phyloP scores from a whole-genome alignment of 805 yeast genomes.

The Ogataea haglerorum region DNA sequence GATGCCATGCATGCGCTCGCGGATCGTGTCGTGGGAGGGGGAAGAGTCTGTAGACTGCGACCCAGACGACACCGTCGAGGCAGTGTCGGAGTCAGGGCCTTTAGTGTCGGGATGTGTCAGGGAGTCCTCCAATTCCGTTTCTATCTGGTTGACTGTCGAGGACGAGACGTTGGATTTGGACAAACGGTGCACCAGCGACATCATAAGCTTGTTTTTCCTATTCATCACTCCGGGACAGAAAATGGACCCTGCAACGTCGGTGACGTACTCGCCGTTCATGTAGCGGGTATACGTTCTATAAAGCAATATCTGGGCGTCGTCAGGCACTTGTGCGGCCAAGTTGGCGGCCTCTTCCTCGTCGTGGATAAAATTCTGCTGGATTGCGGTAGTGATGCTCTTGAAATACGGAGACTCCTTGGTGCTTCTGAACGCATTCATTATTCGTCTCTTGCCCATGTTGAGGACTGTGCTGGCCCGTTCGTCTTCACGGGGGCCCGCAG shows the following conservation, averaged over 20 bases:
- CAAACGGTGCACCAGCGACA: constrained; percentile 67
- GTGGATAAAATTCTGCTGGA: constrained; percentile 23
- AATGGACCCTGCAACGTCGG: constrained; percentile 71
- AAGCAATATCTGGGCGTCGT: constrained; percentile 57
- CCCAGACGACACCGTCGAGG: constrained; percentile 18
- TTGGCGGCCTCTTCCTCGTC: constrained; percentile 15
- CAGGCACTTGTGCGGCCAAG: constrained; percentile 36
- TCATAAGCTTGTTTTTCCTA: constrained; percentile 65
- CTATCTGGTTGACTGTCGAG: constrained; percentile 34
- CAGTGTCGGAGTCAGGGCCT: constrained; percentile 20
- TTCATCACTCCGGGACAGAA: constrained; percentile 65
- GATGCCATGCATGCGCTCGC: constrained; percentile 65
- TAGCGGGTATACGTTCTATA: constrained; percentile 54
- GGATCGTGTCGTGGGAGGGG: constrained; percentile 37
- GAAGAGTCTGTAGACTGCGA: constrained; percentile 13
- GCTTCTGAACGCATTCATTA: constrained; percentile 46
- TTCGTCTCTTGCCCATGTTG: constrained; percentile 35
- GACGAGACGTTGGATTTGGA: constrained; percentile 37
- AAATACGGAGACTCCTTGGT: constrained; percentile 49
- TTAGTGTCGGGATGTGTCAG: constrained; percentile 27
- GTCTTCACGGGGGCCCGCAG: constrained; percentile 12
- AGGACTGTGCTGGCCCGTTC: constrained; percentile 23
- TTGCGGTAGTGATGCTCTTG: constrained; percentile 43
- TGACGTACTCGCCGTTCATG: constrained; percentile 40
- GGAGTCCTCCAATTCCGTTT: constrained; percentile 36